phyloP scores from a whole-genome alignment of 108 stramenopile genomes.

The Stephanodiscus triporus region DNA sequence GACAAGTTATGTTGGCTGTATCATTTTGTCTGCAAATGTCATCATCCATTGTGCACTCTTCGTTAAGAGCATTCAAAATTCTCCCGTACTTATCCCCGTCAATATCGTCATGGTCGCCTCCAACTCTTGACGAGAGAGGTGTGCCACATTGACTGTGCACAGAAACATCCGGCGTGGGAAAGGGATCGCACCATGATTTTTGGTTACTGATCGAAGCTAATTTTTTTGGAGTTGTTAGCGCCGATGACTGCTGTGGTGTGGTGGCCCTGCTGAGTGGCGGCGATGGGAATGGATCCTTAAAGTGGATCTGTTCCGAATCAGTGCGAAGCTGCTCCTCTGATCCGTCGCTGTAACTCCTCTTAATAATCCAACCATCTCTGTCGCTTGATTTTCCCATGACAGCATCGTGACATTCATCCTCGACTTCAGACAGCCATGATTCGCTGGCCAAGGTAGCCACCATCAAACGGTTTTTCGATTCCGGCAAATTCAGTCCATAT shows the following conservation, averaged over 20 bases:
- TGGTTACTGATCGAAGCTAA: neutral
- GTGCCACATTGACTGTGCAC: slow-evolving; percentile 17
- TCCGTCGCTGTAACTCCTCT: neutral
- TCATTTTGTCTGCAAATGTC: neutral
- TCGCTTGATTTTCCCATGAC: neutral
- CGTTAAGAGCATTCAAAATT: slow-evolving; percentile 3
- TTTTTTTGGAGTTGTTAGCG: neutral
- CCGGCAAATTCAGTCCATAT: no score
- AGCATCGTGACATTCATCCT: neutral
- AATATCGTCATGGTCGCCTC: neutral
- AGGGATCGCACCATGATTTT: slow-evolving; percentile 38
- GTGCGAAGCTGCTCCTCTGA: neutral
- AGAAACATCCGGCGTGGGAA: slow-evolving; percentile 46
- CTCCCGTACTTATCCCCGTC: neutral
- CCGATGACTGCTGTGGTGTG: neutral
- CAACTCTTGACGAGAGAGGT: neutral
- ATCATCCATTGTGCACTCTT: slow-evolving; percentile 2
- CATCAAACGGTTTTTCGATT: neutral
- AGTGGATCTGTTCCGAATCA: slow-evolving; percentile 2
- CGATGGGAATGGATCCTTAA: slow-evolving; percentile 25
- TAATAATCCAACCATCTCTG: neutral
- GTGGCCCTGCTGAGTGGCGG: neutral
- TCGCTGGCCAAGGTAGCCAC: neutral
- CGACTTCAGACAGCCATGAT: neutral
- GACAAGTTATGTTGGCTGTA: neutral